These are phyloP conservation scores for Papiliotrema nemorosa DNA, from an alignment of 1,284 basidiomycete genomes.

Conservation along the genomic window DNA sequence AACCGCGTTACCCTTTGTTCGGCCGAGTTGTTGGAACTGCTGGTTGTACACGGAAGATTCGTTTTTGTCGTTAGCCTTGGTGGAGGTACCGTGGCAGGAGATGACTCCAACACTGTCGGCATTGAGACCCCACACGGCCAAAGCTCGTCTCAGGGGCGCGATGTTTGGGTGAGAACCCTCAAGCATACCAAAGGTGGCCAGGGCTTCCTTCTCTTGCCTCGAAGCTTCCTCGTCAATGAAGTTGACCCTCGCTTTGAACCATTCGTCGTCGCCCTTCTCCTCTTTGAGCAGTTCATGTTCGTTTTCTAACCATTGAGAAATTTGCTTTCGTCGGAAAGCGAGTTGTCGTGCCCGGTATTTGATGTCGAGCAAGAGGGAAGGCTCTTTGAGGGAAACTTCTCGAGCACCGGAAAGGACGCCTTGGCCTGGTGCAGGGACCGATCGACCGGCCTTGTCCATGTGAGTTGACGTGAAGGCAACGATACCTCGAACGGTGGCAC, in stretches of 20 bases:
- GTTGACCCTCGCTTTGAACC: constrained; percentile 67
- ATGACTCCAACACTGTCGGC: constrained; percentile 76
- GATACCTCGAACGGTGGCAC: constrained; percentile 87
- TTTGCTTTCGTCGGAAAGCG: constrained; percentile 85
- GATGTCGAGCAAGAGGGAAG: constrained; percentile 71
- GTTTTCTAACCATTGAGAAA: constrained; percentile 86
- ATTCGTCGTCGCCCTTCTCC: constrained; percentile 66
- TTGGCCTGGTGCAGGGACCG: constrained; percentile 86
- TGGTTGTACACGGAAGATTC: constrained; percentile 97
- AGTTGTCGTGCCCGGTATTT: constrained; percentile 87
- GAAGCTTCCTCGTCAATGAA: constrained; percentile 84
- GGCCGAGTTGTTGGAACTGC: constrained; percentile 79
- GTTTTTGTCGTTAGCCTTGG: constrained; percentile 97
- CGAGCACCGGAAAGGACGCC: constrained; percentile 83
- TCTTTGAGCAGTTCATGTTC: constrained; percentile 78
- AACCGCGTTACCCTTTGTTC: constrained; percentile 89
- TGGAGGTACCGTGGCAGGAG: constrained; percentile 72
- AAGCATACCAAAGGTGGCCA: constrained; percentile 91
- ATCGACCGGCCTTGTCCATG: constrained; percentile 92
- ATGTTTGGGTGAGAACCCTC: constrained; percentile 78
- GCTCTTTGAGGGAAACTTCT: constrained; percentile 66
- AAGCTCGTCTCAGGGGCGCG: constrained; percentile 85
- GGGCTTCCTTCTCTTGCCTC: constrained; percentile 84
- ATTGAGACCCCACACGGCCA: constrained; percentile 93
- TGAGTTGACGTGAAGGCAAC: constrained; percentile 96